A percentile compares a stretch with the other conserved stretches of the same genome.
phyloP scores from a whole-genome alignment of 2,329 filamentous ascomycete genomes.

The Colletotrichum scovillei region DNA sequence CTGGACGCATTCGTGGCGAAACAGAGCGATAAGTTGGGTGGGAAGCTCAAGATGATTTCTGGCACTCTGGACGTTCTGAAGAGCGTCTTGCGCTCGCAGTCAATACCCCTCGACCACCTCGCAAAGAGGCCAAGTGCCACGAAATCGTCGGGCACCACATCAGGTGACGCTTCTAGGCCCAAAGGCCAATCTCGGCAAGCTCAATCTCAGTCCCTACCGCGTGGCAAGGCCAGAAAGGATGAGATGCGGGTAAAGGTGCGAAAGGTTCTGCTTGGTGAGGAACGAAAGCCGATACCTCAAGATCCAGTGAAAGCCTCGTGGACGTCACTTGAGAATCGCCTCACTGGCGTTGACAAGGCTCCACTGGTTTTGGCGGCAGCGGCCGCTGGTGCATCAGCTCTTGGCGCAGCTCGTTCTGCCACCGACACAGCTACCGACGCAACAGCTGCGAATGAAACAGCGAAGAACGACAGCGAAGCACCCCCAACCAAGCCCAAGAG shows the following conservation, averaged over 20 bases:
- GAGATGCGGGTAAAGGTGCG: not conserved
- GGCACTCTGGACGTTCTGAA: conserved; percentile 51
- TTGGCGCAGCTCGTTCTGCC: not conserved
- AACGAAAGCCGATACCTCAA: not conserved
- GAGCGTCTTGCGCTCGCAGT: conserved; percentile 48
- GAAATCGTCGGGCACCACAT: not conserved
- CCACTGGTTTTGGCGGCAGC: not conserved
- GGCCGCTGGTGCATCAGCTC: not conserved
- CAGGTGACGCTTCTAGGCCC: not conserved
- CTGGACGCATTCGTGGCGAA: conserved; percentile 37
- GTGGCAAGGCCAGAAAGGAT: no score
- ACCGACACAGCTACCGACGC: not conserved
- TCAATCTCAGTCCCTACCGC: no score
- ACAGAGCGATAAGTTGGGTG: conserved; percentile 5
- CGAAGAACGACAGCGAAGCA: not conserved
- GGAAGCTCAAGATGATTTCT: conserved; percentile 44
- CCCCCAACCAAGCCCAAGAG: not conserved
- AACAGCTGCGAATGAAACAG: not conserved
- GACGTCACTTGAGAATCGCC: conserved; percentile 12
- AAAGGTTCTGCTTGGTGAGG: not conserved
- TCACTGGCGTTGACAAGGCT: not conserved
- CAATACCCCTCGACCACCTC: conserved; percentile 33
- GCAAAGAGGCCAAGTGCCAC: conserved; percentile 23
- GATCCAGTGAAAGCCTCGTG: not conserved
- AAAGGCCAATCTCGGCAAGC: not conserved